Base-by-base conservation (phyloP, 768 basidiomycete genomes). In the Russula brevipes region DNA sequence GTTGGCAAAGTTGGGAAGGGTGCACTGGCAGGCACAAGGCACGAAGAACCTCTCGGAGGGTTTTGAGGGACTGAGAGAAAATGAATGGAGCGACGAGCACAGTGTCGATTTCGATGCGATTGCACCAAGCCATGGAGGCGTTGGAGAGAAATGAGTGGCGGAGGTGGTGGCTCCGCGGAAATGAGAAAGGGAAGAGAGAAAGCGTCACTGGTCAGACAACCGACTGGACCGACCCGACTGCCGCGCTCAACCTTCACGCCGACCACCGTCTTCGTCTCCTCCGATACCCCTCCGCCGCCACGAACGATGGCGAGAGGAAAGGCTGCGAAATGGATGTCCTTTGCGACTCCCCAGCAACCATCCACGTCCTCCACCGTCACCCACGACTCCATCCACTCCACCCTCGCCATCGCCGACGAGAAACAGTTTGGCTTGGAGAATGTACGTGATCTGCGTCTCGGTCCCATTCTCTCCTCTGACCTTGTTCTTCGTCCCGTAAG, bases 341-440 rank as follows among this genome's bases (percentile, higher is more conserved):
- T 67, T 49, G 30, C 60, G 17, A n/a, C 44, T 12, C 49, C 68
- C 19, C 66, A 53, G 38, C 67, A 69, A 30, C 9, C 61, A 7
- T 55, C 56, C 12, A 10, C 66, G 2, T 51, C 64, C 6, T 52
- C 66, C 39, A 19, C 54, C 24, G 33, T 41, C 8, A 14, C 42
- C 24, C 47, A 45, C 39, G 60, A 57, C 42, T 52, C 52, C 51
- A 41, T 58, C 38, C 58, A 59, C 17, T 66, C 70, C 36, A 62
- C 69, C 41, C 58, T 77, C 64, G 77, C 80, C 53, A 78, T 83
- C 16, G 84, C 90, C 61, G 89, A 91, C 75, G 83, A 82, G 62
- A 93, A 94, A 80, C 88, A 85, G 72, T 96, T 95, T 79, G 96
- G 96, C n/a, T 79, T 97, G 57, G 96, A 97, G 80, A 98, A 98